Conservation (phyloP, 1,284 basidiomycete genomes). For the Tilletia walkeri region DNA sequence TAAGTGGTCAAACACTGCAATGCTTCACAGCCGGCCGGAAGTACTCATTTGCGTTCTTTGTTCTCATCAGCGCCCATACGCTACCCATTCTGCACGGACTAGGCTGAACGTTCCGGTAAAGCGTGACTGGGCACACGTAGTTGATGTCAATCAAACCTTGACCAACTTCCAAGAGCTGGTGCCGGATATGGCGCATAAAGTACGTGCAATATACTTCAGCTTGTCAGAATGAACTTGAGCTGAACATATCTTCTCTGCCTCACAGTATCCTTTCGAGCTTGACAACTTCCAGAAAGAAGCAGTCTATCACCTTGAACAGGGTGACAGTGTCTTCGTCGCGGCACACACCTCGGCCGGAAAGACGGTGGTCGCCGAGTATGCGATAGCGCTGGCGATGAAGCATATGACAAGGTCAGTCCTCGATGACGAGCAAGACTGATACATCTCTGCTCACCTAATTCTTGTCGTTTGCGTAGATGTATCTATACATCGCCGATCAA, state of each 20-base stretch:
- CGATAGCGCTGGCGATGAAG: conserved; percentile 90
- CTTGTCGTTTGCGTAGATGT: conserved; percentile 60
- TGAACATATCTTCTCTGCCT: not conserved
- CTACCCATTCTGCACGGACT: not conserved
- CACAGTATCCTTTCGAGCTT: conserved; percentile 68
- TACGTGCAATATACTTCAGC: conserved; percentile 36
- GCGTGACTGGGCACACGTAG: conserved; percentile 96
- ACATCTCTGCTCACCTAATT: not conserved
- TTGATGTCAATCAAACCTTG: conserved; percentile 86
- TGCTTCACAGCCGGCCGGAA: not conserved
- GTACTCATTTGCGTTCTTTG: not conserved
- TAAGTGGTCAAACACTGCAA: not conserved
- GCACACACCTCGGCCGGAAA: conserved; percentile 99
- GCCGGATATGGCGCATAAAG: conserved; percentile 84
- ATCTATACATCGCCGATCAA: conserved; percentile 99
- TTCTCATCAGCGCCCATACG: conserved; percentile 24
- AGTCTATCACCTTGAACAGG: conserved; percentile 94
- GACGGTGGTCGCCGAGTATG: conserved; percentile 98
- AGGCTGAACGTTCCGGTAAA: conserved; percentile 59
- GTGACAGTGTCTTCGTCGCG: conserved; percentile 96
- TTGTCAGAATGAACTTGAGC: no score
- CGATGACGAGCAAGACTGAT: not conserved
- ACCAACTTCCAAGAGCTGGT: conserved; percentile 83
- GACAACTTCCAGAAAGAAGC: conserved; percentile 96
- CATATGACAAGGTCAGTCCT: conserved; percentile 80